These are phyloP conservation scores for Boletus sp. DNA, from an alignment of 768 basidiomycete species.

Conservation along the genomic window DNA sequence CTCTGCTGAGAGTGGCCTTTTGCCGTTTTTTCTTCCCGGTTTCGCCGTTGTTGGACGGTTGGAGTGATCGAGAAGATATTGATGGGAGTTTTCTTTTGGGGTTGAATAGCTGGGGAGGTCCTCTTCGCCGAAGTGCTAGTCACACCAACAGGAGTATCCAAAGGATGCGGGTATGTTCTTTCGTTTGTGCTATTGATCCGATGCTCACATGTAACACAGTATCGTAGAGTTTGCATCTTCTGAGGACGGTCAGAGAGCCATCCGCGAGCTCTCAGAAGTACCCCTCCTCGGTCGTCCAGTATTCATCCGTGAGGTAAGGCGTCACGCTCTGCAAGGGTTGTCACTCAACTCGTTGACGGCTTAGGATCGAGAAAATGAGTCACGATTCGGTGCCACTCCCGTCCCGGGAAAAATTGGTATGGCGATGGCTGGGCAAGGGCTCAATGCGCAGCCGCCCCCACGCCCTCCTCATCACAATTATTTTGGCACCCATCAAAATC, in stretches of 20 bases:
- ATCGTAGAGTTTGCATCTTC: slow-evolving; percentile 93
- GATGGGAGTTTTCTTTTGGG: slow-evolving; percentile 90
- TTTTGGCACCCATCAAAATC: slow-evolving; percentile 53
- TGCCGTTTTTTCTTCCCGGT: slow-evolving; percentile 39
- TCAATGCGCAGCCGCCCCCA: slow-evolving; percentile 76
- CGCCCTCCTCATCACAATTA: slow-evolving; percentile 80
- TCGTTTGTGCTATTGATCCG: not conserved
- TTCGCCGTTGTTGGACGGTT: slow-evolving; percentile 47
- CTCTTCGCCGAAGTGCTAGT: slow-evolving; percentile 99
- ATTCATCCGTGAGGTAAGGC: slow-evolving; percentile 88
- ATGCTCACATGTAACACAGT: slow-evolving; percentile 41
- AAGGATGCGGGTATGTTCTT: slow-evolving; percentile 93
- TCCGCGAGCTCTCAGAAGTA: slow-evolving; percentile 88
- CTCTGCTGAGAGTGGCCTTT: slow-evolving; percentile 37
- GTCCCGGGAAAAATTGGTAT: slow-evolving; percentile 95
- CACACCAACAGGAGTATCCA: slow-evolving; percentile 94
- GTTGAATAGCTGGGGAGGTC: slow-evolving; percentile 97
- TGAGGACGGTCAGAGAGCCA: slow-evolving; percentile 87
- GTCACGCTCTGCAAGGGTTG: not conserved
- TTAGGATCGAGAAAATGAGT: slow-evolving; percentile 95
- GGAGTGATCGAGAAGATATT: slow-evolving; percentile 80
- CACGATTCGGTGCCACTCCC: slow-evolving; percentile 92
- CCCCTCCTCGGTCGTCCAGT: slow-evolving; percentile 90
- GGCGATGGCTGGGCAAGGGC: slow-evolving; percentile 92
- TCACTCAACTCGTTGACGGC: not conserved